These are phyloP conservation scores for Sporothrix pallida DNA, from an alignment of 2,329 filamentous ascomycete species.

Conservation along the genomic window DNA sequence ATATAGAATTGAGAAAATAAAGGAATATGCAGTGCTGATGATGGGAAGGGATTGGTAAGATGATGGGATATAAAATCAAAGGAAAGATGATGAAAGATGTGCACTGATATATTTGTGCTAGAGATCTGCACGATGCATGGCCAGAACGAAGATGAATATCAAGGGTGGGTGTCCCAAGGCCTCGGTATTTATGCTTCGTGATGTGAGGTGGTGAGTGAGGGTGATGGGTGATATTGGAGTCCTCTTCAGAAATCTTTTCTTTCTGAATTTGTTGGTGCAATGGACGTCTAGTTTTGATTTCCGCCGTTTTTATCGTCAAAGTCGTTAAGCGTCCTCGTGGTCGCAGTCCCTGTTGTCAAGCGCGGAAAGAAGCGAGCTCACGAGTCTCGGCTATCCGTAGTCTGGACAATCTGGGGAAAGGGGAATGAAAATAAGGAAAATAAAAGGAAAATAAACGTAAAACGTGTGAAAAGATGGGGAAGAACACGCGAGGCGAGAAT, in stretches of 20 bases:
- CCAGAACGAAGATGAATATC: not conserved
- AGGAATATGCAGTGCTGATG: not conserved
- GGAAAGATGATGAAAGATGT: not conserved
- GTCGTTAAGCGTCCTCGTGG: not conserved
- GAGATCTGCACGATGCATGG: slow-evolving; percentile 12
- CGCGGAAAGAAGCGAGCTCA: not conserved
- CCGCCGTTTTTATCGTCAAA: not conserved
- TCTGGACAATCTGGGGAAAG: not conserved
- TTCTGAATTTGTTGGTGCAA: not conserved
- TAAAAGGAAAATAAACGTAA: not conserved
- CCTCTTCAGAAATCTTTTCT: not conserved
- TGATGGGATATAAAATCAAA: not conserved
- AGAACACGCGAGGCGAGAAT: not conserved
- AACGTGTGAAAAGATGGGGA: slow-evolving; percentile 8
- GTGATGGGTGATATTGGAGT: not conserved
- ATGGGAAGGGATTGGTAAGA: not conserved
- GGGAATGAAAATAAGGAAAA: not conserved
- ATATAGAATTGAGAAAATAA: too few relatives aligned
- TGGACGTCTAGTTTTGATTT: not conserved
- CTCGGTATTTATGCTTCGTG: slow-evolving; percentile 23
- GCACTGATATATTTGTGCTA: not conserved
- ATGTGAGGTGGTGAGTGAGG: not conserved
- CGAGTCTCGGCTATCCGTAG: not conserved
- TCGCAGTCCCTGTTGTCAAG: not conserved
- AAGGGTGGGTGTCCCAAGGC: not conserved